Evolutionary conservation across 129 eudicot species (phyloP).

Genomic region (Dittrichia graveolens): DNA sequence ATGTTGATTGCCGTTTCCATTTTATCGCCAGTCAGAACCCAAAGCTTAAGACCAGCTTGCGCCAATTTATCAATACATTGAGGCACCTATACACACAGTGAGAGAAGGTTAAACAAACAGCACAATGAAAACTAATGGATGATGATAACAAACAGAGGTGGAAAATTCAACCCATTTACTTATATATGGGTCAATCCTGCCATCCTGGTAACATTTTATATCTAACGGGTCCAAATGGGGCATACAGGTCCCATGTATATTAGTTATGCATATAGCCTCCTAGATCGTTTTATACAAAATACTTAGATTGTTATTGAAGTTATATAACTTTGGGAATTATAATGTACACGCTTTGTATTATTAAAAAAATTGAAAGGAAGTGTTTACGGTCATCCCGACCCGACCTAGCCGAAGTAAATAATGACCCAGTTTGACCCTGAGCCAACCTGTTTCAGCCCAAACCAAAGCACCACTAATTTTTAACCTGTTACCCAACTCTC

Average conservation of each 20-base stretch:
- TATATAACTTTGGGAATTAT: background rate
- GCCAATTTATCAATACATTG: conserved; percentile 98
- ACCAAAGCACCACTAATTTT: background rate
- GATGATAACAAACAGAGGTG: background rate
- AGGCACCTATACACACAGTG: conserved; percentile 64
- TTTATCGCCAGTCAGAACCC: conserved; percentile 99
- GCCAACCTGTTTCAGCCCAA: background rate
- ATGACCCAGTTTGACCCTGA: background rate
- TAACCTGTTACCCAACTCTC: background rate
- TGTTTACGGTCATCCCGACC: background rate
- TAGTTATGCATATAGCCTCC: background rate
- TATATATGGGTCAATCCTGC: background rate
- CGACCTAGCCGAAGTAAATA: background rate
- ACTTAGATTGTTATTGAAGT: background rate
- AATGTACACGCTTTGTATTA: background rate
- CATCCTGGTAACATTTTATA: no score
- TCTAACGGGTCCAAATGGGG: conserved; percentile 11
- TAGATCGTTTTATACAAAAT: background rate
- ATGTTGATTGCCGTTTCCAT: conserved; percentile 99
- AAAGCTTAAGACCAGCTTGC: conserved; percentile 96
- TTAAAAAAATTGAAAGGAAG: background rate
- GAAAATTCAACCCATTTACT: background rate
- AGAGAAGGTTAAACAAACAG: background rate
- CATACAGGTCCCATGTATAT: background rate
- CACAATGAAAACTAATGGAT: background rate